Evolutionary conservation across 768 basidiomycete species (phyloP).

Genomic region (Mycena rebaudengoi): DNA sequence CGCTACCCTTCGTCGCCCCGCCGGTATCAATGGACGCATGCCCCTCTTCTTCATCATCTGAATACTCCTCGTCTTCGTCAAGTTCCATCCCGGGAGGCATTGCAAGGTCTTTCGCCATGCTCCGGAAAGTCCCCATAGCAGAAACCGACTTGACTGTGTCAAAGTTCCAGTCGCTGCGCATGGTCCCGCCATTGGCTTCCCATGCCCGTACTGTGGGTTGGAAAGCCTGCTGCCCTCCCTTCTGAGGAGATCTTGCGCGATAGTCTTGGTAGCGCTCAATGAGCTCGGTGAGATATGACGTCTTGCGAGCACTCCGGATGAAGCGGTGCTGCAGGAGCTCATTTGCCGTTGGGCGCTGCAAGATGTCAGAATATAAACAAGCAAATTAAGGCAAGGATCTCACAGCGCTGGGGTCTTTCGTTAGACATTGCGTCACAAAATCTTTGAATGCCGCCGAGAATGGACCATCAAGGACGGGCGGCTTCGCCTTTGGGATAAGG

Average conservation of each 20-base stretch:
- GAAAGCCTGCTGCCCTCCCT: slow-evolving; percentile 57
- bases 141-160: slow-evolving; percentile 80
- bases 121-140: slow-evolving; percentile 81
- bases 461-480: slow-evolving; percentile 87
- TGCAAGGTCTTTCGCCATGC: slow-evolving; percentile 70
- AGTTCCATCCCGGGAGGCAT: slow-evolving; percentile 65
- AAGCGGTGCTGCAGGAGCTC: slow-evolving; percentile 95
- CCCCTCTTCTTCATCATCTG: slow-evolving; percentile 47
- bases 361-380: slow-evolving; percentile 25
- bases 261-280: slow-evolving; percentile 89
- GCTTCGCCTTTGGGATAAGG: slow-evolving; percentile 95
- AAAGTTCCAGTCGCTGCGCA: slow-evolving; percentile 96
- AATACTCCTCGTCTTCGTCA: slow-evolving; percentile 56
- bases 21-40: slow-evolving; percentile 66
- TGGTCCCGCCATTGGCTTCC: slow-evolving; percentile 77
- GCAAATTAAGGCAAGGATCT: slow-evolving; percentile 30
- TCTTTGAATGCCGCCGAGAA: slow-evolving; percentile 92
- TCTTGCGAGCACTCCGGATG: slow-evolving; percentile 85
- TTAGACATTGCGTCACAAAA: slow-evolving; percentile 89
- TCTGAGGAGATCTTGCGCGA: slow-evolving; percentile 66
- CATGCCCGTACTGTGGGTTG: slow-evolving; percentile 70
- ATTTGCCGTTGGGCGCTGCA: slow-evolving; percentile 87
- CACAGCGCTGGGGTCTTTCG: slow-evolving; percentile 88
- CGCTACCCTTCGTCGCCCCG: slow-evolving; percentile 72
- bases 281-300: slow-evolving; percentile 84